Base-by-base conservation (phyloP, 2,329 filamentous ascomycete species). In the Alternaria triticina region DNA sequence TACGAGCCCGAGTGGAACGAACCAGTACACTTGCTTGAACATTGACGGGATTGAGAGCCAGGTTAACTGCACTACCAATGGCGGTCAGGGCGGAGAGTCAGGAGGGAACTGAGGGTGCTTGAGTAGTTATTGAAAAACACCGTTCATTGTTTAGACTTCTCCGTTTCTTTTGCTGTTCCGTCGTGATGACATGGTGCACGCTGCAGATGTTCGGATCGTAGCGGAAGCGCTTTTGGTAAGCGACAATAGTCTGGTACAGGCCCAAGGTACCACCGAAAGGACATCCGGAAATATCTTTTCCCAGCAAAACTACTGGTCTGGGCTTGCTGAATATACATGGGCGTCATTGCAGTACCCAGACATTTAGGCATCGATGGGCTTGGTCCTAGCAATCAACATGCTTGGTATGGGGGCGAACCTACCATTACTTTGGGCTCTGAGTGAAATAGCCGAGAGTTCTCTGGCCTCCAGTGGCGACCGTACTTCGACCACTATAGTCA, bases 11-110 rank as follows among this genome's bases (percentile, higher is more conserved):
- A 82, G 75, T 46, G 85, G 84, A 5, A 76, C 78, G 8, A 73
- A 82, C 57, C 62, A 74, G 33, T 83, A 80, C 54, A 77, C 80
- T 51, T 86, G 84, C 68, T 79, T 79, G 8, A 85, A 83, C 73
- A 74, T 78, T 11, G 47, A 56, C 1, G 74, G 73, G 0, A 73
- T 77, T 44, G 70, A 74, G 46, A 70, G 54, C 9, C 71, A 77
- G 66, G 75, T 78, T 5, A 70, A 77, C 58, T 78, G 76, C 59
- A 73, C 69, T n/a, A 65, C 17, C 4, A 56, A 45, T 10, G 70
- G 70, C 3, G 51, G 45, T 1, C 72, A 70, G 57, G 71, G 71
- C 5, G 70, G 69, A 0, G 22, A 74, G n/a, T 74, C 70, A 22
- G n/a, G 33, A 20, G 46, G 20, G 6, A 43, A 17, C 3, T 40